Base-by-base conservation (phyloP, 1,139 yeast genomes). In the Candida gigantensis region DNA sequence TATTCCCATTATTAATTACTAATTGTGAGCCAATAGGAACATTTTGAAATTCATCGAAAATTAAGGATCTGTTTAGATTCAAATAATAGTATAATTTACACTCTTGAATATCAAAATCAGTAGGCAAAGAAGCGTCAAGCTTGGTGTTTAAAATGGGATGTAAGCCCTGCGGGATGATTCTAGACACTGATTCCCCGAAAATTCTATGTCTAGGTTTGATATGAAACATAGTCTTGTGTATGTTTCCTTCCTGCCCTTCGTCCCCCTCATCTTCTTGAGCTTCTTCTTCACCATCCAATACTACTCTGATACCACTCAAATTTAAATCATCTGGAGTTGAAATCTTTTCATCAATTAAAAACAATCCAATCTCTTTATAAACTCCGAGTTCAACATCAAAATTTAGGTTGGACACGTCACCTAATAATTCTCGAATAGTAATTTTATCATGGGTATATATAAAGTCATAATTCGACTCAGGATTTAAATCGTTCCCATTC, bases 151-250 rank as follows among this genome's bases (percentile, higher is more conserved):
- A 36, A 6, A 60, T 47, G 2, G 76, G 77, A 44, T 71, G 77
- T 34, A 71, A 55, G 1, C 77, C 74, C 37, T 64, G 63, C 1
- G 53, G 43, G 4, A 43, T 29, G 4, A 63, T 36, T 5, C 32
- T 15, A 4, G 57, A 45, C 3, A 3, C 13, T 3, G 29, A 16
- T 13, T 31, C 20, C 1, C 36, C 36, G 1, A 44, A 35, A 1
- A 34, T 27, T 38, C 76, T 52, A 46, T 65, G 73, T 39, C 72
- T 57, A 7, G 76, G 76, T 40, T 68, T 68, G 8, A 68, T 53
- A 44, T 71, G 76, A 47, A 71, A 68, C 44, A 71, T 46, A 1
- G 77, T 71, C 37, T 60, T 60, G 41, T 58, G 62, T 10, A 65
- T 41, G 30, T 51, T 51, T 10, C 46, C 46, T 1, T 44, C 49